phyloP scores from a whole-genome alignment of 345 rosid species.

The Eutrema yunnanense region DNA sequence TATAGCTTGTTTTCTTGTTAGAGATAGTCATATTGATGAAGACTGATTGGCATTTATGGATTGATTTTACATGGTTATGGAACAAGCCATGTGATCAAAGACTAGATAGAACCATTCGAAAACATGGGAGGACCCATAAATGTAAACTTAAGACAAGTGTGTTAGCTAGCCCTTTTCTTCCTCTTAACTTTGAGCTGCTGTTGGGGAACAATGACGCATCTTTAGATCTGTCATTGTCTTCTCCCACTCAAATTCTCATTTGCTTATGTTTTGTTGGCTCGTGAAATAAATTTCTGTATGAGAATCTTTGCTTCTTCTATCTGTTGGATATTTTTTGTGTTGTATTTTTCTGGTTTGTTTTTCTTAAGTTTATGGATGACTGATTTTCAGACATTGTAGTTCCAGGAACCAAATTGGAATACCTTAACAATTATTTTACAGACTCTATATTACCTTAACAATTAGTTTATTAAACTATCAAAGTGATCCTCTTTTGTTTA shows the following conservation, averaged over 20 bases:
- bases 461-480: too few relatives aligned
- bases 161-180: too few relatives aligned
- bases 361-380: background rate
- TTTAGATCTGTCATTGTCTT: background rate
- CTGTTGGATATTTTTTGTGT: background rate
- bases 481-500: too few relatives aligned
- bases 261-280: slow-evolving; percentile 17
- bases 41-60: background rate
- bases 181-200: slow-evolving; percentile 10
- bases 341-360: background rate
- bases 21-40: background rate
- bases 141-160: too few relatives aligned
- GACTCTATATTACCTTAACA: too few relatives aligned
- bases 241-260: slow-evolving; percentile 7
- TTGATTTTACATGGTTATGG: slow-evolving; percentile 7
- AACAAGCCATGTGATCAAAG: slow-evolving; percentile 28
- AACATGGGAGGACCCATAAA: too few relatives aligned
- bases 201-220: slow-evolving; percentile 26
- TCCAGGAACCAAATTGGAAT: too few relatives aligned
- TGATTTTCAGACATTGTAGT: background rate
- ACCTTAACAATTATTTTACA: too few relatives aligned
- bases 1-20: background rate
- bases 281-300: background rate
- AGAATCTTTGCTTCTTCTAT: background rate
- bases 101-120: too few relatives aligned